These are phyloP conservation scores for Lichtheimia hyalospora DNA, from an alignment of 371 early-diverging fungal genomes.

Conservation along the genomic window DNA sequence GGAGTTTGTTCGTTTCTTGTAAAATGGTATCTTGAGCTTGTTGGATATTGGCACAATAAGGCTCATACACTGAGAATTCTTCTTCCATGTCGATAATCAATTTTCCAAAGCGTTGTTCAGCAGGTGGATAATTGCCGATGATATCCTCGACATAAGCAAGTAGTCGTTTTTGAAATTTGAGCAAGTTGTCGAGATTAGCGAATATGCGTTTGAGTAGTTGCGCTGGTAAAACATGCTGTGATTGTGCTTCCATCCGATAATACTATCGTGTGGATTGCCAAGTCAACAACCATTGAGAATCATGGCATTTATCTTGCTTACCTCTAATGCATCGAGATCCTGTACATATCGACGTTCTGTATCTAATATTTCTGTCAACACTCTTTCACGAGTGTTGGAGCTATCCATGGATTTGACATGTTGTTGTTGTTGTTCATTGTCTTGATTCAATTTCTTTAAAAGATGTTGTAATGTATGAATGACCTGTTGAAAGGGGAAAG, in stretches of 20 bases:
- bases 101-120: conserved; percentile 87
- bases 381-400: conserved; percentile 67
- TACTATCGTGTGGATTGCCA: conserved; percentile 10
- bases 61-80: conserved; percentile 88
- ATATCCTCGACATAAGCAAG: conserved; percentile 87
- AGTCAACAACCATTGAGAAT: neutral
- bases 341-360: conserved; percentile 39
- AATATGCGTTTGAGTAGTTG: conserved; percentile 79
- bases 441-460: conserved; percentile 22
- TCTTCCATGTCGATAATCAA: conserved; percentile 79
- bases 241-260: conserved; percentile 57
- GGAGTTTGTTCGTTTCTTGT: conserved; percentile 44
- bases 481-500: conserved; percentile 20
- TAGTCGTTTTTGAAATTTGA: conserved; percentile 95
- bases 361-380: conserved; percentile 57
- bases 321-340: conserved; percentile 72
- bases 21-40: conserved; percentile 63
- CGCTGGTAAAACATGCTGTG: conserved; percentile 62
- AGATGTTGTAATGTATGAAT: conserved; percentile 25
- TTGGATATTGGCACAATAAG: conserved; percentile 90
- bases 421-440: conserved; percentile 31
- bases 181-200: conserved; percentile 87
- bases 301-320: conserved; percentile 8
- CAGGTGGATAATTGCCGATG: conserved; percentile 54
- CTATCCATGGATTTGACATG: conserved; percentile 1